Evolutionary conservation across 257 asterid species (phyloP), one percentile per base, ranked within the genome.

Genomic region (Solanum neorickii): DNA sequence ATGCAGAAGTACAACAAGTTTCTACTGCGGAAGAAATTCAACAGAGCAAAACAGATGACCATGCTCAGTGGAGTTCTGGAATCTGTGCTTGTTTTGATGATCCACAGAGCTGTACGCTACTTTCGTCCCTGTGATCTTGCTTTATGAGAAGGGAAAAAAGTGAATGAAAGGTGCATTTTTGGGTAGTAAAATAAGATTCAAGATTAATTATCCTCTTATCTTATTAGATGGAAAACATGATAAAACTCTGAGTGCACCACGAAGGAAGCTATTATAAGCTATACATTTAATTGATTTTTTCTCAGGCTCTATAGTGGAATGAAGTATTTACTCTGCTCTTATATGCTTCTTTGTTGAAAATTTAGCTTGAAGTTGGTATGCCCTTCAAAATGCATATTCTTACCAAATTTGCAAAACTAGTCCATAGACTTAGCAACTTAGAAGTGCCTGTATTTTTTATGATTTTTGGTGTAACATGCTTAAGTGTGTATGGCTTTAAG

Each of bases 41-140:
- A 78, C 94, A 83, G 75, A 88, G 11, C 83, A 86, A 74, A 82
- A 86, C 41, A 87, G 89, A 49, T 83, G 93, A 86, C 87, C 90
- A 94, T 4, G 93, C 74, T 80, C 98, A 91, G 87, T 96, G 99
- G 99, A 92, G 97, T 80, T 96, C 99, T 5, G 99, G 99, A 93
- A 96, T 96, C 88, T 96, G 99, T 92, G 99, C 99, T 90, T 96
- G 99, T 90, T 96, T 91, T 78, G 99, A 96, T 91, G 98, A 96
- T 91, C 92, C 94, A 92, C 98, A 92, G 93, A 96, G 99, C 94
- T 96, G 99, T 96, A 93, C 86, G 98, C 92, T 89, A 88, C 94
- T 92, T 91, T 91, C 91, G 93, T 93, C 92, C 92, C 89, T 82
- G 91, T 91, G 91, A 88, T 92, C 91, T 92, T 94, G 93, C 92